A percentile compares a stretch with the other conserved stretches of the same genome.
phyloP scores from a whole-genome alignment of 352 stramenopile genomes.

The Phytopythium chamaehyphon region DNA sequence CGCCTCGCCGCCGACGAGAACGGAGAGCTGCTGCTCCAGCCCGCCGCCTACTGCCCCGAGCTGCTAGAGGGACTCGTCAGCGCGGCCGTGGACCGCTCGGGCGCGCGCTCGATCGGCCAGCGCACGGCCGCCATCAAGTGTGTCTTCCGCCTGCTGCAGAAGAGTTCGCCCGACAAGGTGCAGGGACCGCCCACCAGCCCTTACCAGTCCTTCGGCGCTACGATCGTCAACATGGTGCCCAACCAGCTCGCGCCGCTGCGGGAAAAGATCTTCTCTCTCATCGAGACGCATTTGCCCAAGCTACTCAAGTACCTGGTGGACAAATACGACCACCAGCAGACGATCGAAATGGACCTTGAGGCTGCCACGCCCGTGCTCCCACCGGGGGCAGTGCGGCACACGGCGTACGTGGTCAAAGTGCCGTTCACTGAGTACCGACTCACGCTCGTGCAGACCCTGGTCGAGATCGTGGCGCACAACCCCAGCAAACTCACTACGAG shows the following conservation, averaged over 20 bases:
- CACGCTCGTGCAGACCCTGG: slow-evolving; percentile 79
- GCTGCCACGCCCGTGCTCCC: slow-evolving; percentile 55
- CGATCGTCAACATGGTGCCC: slow-evolving; percentile 78
- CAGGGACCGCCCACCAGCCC: slow-evolving; percentile 72
- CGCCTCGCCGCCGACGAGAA: slow-evolving; percentile 86
- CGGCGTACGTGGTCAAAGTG: slow-evolving; percentile 83
- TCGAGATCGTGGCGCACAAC: slow-evolving; percentile 83
- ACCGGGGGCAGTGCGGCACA: slow-evolving; percentile 69
- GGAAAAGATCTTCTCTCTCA: slow-evolving; percentile 65
- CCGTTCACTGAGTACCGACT: slow-evolving; percentile 89
- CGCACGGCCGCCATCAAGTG: slow-evolving; percentile 84
- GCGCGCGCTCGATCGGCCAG: slow-evolving; percentile 40
- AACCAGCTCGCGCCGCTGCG: slow-evolving; percentile 76
- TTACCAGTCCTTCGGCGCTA: slow-evolving; percentile 83
- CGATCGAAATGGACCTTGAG: slow-evolving; percentile 64
- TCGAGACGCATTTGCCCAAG: slow-evolving; percentile 61
- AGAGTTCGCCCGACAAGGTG: slow-evolving; percentile 71
- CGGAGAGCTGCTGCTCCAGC: slow-evolving; percentile 84
- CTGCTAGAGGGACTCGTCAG: slow-evolving; percentile 77
- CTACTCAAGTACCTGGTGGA: slow-evolving; percentile 69
- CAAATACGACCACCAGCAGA: slow-evolving; percentile 79
- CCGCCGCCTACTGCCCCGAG: slow-evolving; percentile 77
- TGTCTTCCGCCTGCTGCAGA: slow-evolving; percentile 71
- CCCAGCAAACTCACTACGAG: slow-evolving; percentile 41
- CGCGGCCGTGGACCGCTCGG: slow-evolving; percentile 42